These are phyloP conservation scores for Viridothelium virens DNA, from an alignment of 495 filamentous ascomycete genomes.

Conservation along the genomic window DNA sequence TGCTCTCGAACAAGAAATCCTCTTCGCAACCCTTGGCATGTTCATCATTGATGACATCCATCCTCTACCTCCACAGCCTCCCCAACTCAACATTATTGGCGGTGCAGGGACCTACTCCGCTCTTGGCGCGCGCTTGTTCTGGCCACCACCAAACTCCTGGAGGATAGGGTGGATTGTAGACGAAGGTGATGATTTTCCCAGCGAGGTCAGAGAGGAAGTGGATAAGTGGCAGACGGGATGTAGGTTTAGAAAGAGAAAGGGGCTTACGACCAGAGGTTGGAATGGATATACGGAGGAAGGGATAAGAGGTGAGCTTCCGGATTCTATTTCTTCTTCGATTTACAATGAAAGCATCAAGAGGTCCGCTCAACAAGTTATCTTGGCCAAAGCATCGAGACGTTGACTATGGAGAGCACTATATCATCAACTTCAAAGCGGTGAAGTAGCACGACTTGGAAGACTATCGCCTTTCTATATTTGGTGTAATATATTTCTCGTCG, in stretches of 20 bases:
- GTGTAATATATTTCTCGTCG: no score
- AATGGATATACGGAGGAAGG: conserved; percentile 68
- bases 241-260: conserved; percentile 54
- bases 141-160: conserved; percentile 48
- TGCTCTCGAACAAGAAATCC: conserved; percentile 25
- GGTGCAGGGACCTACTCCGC: conserved; percentile 82
- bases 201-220: conserved; percentile 52
- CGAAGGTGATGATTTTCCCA: conserved; percentile 76
- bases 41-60: conserved; percentile 97
- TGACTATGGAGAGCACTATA: no score
- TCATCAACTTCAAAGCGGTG: no score
- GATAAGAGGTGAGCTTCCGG: conserved; percentile 42
- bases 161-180: conserved; percentile 86
- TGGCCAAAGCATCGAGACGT: no score
- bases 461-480: no score
- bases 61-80: conserved; percentile 53
- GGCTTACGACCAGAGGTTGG: conserved; percentile 82
- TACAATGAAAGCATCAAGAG: neutral
- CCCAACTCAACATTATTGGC: conserved; percentile 65
- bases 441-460: no score
- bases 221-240: conserved; percentile 64
- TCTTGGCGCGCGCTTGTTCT: conserved; percentile 81
- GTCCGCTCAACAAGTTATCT: neutral
- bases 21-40: conserved; percentile 85
- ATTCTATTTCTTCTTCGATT: neutral